Percentiles rank a stretch among this genome's conserved stretches.
These are phyloP conservation scores for Phytophthora rubi DNA, from an alignment of 352 stramenopile species.

Conservation along the genomic window DNA sequence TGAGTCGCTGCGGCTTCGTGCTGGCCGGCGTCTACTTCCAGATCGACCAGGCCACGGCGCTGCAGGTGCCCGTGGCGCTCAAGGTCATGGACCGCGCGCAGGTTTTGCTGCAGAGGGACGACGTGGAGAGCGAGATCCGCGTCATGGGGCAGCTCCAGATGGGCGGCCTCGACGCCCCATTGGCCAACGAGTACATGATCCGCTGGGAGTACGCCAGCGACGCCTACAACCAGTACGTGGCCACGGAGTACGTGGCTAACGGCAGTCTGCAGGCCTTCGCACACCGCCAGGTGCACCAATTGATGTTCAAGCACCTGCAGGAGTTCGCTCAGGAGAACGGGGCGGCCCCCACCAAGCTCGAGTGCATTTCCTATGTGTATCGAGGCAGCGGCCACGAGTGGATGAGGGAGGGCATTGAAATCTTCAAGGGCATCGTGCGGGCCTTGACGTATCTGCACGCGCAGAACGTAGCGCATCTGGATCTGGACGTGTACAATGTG, in stretches of 20 bases:
- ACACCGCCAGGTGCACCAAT: conserved; percentile 68
- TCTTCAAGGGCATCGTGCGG: conserved; percentile 72
- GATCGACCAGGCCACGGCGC: conserved; percentile 45
- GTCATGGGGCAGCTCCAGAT: conserved; percentile 84
- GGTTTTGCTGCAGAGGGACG: conserved; percentile 75
- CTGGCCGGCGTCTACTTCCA: conserved; percentile 81
- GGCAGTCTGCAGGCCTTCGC: conserved; percentile 77
- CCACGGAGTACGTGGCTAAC: conserved; percentile 84
- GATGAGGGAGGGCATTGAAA: conserved; percentile 73
- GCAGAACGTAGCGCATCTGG: conserved; percentile 77
- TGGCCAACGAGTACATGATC: conserved; percentile 77
- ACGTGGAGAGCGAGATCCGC: conserved; percentile 82
- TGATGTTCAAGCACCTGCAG: conserved; percentile 78
- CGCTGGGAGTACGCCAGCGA: conserved; percentile 82
- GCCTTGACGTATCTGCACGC: conserved; percentile 84
- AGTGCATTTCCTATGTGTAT: conserved; percentile 86
- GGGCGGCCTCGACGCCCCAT: conserved; percentile 71
- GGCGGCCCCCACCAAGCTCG: conserved; percentile 68
- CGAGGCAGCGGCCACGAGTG: conserved; percentile 73
- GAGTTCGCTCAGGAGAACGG: conserved; percentile 69
- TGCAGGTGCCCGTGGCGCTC: conserved; percentile 71
- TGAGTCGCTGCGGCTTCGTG: conserved; percentile 85
- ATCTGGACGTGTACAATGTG: conserved; percentile 89
- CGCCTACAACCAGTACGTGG: conserved; percentile 80
- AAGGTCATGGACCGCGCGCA: conserved; percentile 85